These are phyloP conservation scores for Suillus cothurnatus DNA, from an alignment of 768 basidiomycete genomes.

Conservation along the genomic window DNA sequence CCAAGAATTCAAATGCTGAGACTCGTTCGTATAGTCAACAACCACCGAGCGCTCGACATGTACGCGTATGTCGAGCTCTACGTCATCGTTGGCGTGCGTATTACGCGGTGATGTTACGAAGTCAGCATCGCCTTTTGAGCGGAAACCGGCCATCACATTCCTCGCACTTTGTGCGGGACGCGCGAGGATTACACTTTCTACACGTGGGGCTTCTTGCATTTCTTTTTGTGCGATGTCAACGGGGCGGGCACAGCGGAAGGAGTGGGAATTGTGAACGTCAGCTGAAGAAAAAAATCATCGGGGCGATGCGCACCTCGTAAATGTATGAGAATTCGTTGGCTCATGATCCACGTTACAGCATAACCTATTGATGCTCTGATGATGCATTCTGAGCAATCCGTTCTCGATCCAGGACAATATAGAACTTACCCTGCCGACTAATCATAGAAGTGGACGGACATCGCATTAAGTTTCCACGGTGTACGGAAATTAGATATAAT, in stretches of 20 bases:
- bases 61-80: conserved; percentile 35
- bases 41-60: conserved; percentile 30
- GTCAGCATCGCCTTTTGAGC: conserved; percentile 28
- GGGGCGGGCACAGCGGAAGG: not conserved
- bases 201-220: conserved; percentile 24
- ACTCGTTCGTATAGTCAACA: conserved; percentile 23
- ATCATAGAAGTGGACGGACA: conserved; percentile 8
- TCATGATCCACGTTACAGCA: conserved; percentile 63
- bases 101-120: conserved; percentile 13
- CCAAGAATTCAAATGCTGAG: conserved; percentile 15
- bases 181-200: conserved; percentile 31
- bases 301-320: conserved; percentile 44
- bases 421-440: conserved; percentile 54
- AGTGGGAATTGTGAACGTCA: not conserved
- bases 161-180: conserved; percentile 15
- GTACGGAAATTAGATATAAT: conserved; percentile 10
- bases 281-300: not conserved
- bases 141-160: conserved; percentile 24
- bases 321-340: conserved; percentile 59
- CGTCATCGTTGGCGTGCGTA: conserved; percentile 6
- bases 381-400: conserved; percentile 5
- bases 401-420: not conserved
- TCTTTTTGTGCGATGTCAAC: conserved; percentile 15
- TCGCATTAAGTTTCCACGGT: conserved; percentile 8
- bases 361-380: conserved; percentile 38